Evolutionary conservation across 805 yeast species (phyloP).

Genomic region (Vanderwaltozyma yarrowii): DNA sequence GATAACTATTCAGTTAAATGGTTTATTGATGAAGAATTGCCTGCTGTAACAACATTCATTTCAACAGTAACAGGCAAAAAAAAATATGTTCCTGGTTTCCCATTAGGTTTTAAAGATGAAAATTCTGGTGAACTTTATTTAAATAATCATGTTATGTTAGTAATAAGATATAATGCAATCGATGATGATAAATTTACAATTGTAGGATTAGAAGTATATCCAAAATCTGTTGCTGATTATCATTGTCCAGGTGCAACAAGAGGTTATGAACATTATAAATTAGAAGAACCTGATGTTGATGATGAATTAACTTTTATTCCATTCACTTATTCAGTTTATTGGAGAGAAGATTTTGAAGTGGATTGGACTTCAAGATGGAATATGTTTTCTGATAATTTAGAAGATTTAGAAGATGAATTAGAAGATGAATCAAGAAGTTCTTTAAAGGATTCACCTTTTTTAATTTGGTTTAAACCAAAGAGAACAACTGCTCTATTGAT

Average conservation of each 20-base stretch:
- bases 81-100: slow-evolving; percentile 80
- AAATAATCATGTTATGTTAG: slow-evolving; percentile 75
- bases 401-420: slow-evolving; percentile 14
- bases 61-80: slow-evolving; percentile 47
- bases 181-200: slow-evolving; percentile 42
- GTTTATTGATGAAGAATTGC: slow-evolving; percentile 65
- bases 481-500: not conserved
- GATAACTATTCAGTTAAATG: slow-evolving; percentile 69
- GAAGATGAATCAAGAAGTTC: slow-evolving; percentile 6
- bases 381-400: slow-evolving; percentile 33
- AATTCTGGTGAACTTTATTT: slow-evolving; percentile 44
- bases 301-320: slow-evolving; percentile 42
- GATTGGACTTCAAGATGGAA: slow-evolving; percentile 67
- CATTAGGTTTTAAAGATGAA: slow-evolving; percentile 59
- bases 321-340: slow-evolving; percentile 75
- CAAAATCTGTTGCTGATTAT: slow-evolving; percentile 59
- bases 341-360: slow-evolving; percentile 70
- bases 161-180: slow-evolving; percentile 57
- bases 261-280: slow-evolving; percentile 45
- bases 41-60: slow-evolving; percentile 79
- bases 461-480: slow-evolving; percentile 9
- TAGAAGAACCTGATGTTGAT: slow-evolving; percentile 33
- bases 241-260: slow-evolving; percentile 69
- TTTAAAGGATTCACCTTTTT: not conserved
- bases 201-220: slow-evolving; percentile 87